These are phyloP conservation scores for Pseudonitzschia delicatissima DNA, from an alignment of 108 stramenopile species.

Conservation along the genomic window DNA sequence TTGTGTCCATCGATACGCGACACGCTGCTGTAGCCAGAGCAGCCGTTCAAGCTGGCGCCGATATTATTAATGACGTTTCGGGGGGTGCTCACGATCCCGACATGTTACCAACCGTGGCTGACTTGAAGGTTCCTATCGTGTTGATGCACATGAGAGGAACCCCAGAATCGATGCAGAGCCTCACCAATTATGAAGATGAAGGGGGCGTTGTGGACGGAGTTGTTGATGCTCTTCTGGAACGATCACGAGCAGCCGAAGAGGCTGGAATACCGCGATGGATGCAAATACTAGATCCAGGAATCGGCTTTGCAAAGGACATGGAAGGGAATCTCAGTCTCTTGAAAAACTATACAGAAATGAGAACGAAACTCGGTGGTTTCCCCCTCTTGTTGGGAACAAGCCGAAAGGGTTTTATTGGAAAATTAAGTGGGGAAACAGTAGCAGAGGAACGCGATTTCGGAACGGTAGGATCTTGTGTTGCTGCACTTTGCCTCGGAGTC, in stretches of 20 bases:
- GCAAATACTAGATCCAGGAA: conserved; percentile 91
- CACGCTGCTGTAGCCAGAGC: conserved; percentile 82
- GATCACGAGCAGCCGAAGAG: conserved; percentile 61
- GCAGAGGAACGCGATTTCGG: conserved; percentile 80
- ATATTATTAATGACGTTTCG: conserved; percentile 96
- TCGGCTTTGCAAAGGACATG: conserved; percentile 93
- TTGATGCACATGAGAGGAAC: conserved; percentile 97
- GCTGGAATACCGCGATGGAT: conserved; percentile 86
- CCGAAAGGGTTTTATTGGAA: conserved; percentile 93
- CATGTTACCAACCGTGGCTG: conserved; percentile 85
- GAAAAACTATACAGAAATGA: conserved; percentile 43
- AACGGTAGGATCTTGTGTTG: conserved; percentile 76
- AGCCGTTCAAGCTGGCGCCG: conserved; percentile 89
- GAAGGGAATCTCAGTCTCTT: conserved; percentile 79
- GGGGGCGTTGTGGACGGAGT: conserved; percentile 77
- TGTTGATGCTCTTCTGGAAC: conserved; percentile 44
- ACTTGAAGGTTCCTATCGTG: conserved; percentile 79
- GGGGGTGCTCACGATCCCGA: conserved; percentile 85
- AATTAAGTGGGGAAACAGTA: conserved; percentile 56
- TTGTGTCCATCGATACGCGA: conserved; percentile 96
- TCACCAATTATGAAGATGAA: conserved; percentile 62
- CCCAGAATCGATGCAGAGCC: conserved; percentile 85
- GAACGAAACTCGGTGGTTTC: conserved; percentile 31
- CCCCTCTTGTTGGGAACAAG: conserved; percentile 90
- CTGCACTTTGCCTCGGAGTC: conserved; percentile 47